Conservation (phyloP, 441 rosid genomes). For the Viola pubescens region DNA sequence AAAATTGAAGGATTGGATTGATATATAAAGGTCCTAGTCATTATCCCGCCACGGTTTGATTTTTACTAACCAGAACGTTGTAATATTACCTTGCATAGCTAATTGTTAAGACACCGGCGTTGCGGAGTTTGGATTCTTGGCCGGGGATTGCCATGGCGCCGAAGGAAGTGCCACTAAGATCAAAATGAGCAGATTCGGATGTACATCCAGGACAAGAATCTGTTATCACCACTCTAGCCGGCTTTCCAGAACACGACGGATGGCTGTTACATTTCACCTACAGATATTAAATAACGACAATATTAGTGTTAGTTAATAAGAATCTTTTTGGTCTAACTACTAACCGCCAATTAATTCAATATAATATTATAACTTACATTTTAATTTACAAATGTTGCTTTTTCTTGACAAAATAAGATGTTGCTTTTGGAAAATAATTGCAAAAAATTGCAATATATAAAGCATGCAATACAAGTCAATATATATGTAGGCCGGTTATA, state of each 20-base stretch:
- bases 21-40: no score
- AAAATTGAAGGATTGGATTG: no score
- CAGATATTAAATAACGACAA: background rate
- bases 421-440: no score
- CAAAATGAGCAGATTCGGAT: slow-evolving; percentile 39
- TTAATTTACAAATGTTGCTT: background rate
- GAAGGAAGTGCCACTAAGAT: slow-evolving; percentile 40
- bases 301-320: background rate
- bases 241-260: slow-evolving; percentile 31
- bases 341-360: no score
- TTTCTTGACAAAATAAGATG: no score
- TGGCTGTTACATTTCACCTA: slow-evolving; percentile 33
- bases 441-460: no score
- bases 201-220: slow-evolving; percentile 36
- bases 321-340: background rate
- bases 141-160: slow-evolving; percentile 44
- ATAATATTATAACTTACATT: background rate
- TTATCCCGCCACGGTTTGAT: no score
- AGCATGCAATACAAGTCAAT: no score
- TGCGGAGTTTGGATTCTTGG: slow-evolving; percentile 27
- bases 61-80: no score
- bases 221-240: slow-evolving; percentile 33
- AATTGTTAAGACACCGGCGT: slow-evolving; percentile 34
- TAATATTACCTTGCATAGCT: slow-evolving; percentile 25
- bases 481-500: no score